These are phyloP conservation scores for Gracilaria domingensis DNA, from an alignment of 23 red algal species.

Conservation along the genomic window DNA sequence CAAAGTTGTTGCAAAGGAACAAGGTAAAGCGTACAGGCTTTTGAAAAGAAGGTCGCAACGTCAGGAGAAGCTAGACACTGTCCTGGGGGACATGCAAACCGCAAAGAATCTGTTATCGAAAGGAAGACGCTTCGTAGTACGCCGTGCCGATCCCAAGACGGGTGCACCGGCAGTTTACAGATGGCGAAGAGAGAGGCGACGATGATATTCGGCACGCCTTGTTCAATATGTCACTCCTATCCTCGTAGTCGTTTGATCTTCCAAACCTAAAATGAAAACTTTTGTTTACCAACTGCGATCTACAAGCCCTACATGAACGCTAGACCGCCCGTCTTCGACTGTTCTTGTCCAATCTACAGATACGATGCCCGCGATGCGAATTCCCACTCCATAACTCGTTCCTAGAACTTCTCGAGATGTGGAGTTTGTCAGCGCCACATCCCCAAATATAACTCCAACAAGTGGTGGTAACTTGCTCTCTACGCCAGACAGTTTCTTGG, in stretches of 20 bases:
- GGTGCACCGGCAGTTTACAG: slow-evolving; percentile 76
- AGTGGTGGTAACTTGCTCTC: slow-evolving; percentile 41
- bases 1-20: background rate
- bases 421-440: slow-evolving; percentile 34
- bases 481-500: background rate
- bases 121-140: slow-evolving; percentile 31
- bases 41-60: slow-evolving; percentile 40
- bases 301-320: slow-evolving; percentile 60
- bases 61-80: slow-evolving; percentile 31
- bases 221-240: too few species aligned
- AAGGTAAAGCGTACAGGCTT: slow-evolving; percentile 38
- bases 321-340: slow-evolving; percentile 32
- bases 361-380: slow-evolving; percentile 64
- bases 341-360: slow-evolving; percentile 60
- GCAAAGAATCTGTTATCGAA: slow-evolving; percentile 56
- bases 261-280: background rate
- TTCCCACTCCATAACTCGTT: slow-evolving; percentile 48
- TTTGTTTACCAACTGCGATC: slow-evolving; percentile 64
- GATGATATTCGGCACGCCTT: slow-evolving; percentile 44
- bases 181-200: slow-evolving; percentile 65
- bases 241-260: background rate
- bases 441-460: slow-evolving; percentile 72
- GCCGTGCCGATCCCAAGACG: slow-evolving; percentile 56
- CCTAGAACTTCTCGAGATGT: slow-evolving; percentile 43
- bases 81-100: slow-evolving; percentile 50